Base-by-base conservation (phyloP, 2,329 filamentous ascomycete genomes). In the Coleophoma eucalyptorum region DNA sequence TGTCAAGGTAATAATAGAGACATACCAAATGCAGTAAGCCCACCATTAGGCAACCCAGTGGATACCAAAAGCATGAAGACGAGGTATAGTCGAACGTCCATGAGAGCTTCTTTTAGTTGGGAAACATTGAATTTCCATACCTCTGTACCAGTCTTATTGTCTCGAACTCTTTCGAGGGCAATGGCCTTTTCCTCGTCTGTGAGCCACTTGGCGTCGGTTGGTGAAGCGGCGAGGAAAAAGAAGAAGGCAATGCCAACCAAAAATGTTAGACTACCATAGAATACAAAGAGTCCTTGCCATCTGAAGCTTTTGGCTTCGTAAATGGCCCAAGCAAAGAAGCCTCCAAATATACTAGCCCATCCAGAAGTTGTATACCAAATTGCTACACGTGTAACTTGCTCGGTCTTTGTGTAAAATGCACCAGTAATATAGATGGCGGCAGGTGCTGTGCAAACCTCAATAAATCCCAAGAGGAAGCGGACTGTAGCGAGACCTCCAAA, bases 281-380 rank as follows among this genome's bases (percentile, higher is more conserved):
- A 16, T 3, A 41, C 35, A 42, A 71, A 73, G 66, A 73, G 71
- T 58, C 69, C 70, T 43, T 63, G 58, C 69, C 70, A 73, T 38
- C 35, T 38, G 13, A 38, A 38, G 3, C 5, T 6, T 5, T 5
- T 5, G 16, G 35, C 35, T 12, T 38, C 6, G 35, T 38, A 38
- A 11, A 38, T 38, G 2, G 15, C 13, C 35, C 43, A 85, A 2
- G 81, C 80, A 1, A 84, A 66, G 3, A 81, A 56, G 3, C 81
- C 81, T 10, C 81, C 81, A 26, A 84, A 71, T 18, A 85, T 81
- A 62, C 81, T 79, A 1, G 77, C 81, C 45, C 75, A 76, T 8
- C 81, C 81, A 52, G 83, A 84, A 70, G 83, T 85, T 40, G 71
- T 76, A 67, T 86, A 86, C 84, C 84, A 87, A 50, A 86, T 76